Evolutionary conservation across 1,284 basidiomycete genomes (phyloP), one percentile per base, ranked within the genome.

Genomic region (Trichosporon inkin): DNA sequence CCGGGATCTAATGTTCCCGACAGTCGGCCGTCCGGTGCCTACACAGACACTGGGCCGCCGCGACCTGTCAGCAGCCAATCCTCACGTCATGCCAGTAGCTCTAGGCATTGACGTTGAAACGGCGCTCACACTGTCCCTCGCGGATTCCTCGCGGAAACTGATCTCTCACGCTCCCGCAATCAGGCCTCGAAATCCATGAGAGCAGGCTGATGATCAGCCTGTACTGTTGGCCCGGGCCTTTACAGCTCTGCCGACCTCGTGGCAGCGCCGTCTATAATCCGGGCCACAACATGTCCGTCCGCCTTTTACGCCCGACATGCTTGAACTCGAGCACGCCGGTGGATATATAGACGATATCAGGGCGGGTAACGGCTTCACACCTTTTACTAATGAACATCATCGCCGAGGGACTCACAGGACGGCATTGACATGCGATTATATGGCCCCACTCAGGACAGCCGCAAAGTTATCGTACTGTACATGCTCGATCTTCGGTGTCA

Each of bases 381-480:
- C 65, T 67, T 67, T 67, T 67, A 67, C 65, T 57, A 37, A 56
- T 41, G 2, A 47, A 64, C 65, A 67, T 67, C 65, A 64, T 60
- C 10, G 65, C 63, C 53, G 49, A 54, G 58, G 53, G 61, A 67
- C 65, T 67, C 63, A 64, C 62, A 14, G 32, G n/a, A 14, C 6
- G 3, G 19, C 14, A 51, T 35, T 16, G 7, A 6, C n/a, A 13
- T 17, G 19, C 28, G 22, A 8, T 39, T 17, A 47, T 51, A 65
- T 60, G 47, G 66, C 68, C 19, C 66, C 67, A 32, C 62, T 63
- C 17, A 71, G 58, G 2, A 66, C 47, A 28, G 68, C 67, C n/a
- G 62, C 63, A 61, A 75, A 70, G 32, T 71, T 62, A 17, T 69
- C 69, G 11, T 67, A 49, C 3, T 55, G 39, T 22, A 75, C 56